Conservation (phyloP, 2,329 filamentous ascomycete species). For the Aspergillus fumigatus region DNA sequence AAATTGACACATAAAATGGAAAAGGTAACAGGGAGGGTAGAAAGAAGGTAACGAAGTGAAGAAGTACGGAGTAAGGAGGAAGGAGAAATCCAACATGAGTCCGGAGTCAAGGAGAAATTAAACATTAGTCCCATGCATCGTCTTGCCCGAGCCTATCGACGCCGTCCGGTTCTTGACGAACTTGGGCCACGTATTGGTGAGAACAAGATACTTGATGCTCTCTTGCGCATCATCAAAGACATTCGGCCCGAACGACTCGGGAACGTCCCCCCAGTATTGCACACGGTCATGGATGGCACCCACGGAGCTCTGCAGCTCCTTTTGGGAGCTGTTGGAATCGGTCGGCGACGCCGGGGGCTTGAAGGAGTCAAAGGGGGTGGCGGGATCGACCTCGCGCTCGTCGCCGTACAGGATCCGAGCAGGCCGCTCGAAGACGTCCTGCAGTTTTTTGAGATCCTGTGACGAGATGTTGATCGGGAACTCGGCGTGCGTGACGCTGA, state of each 20-base stretch:
- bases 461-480: slow-evolving; percentile 65
- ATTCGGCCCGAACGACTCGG: slow-evolving; percentile 45
- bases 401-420: slow-evolving; percentile 40
- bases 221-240: slow-evolving; percentile 58
- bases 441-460: slow-evolving; percentile 50
- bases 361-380: slow-evolving; percentile 32
- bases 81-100: no score
- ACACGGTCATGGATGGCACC: slow-evolving; percentile 24
- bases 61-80: not conserved
- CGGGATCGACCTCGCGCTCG: slow-evolving; percentile 39
- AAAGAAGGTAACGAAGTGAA: not conserved
- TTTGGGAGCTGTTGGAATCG: slow-evolving; percentile 17
- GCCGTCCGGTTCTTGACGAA: slow-evolving; percentile 25
- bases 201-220: slow-evolving; percentile 62
- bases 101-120: not conserved
- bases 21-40: not conserved
- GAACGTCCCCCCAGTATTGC: slow-evolving; percentile 32
- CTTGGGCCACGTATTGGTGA: slow-evolving; percentile 63
- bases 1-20: not conserved
- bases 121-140: not conserved
- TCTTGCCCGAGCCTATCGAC: slow-evolving; percentile 15
- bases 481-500: slow-evolving; percentile 57
- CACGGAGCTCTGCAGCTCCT: slow-evolving; percentile 14
- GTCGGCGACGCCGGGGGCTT: slow-evolving; percentile 18
- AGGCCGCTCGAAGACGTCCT: slow-evolving; percentile 53